These are phyloP conservation scores for Camellia japonica DNA, from an alignment of 148 eudicot species.

Conservation along the genomic window DNA sequence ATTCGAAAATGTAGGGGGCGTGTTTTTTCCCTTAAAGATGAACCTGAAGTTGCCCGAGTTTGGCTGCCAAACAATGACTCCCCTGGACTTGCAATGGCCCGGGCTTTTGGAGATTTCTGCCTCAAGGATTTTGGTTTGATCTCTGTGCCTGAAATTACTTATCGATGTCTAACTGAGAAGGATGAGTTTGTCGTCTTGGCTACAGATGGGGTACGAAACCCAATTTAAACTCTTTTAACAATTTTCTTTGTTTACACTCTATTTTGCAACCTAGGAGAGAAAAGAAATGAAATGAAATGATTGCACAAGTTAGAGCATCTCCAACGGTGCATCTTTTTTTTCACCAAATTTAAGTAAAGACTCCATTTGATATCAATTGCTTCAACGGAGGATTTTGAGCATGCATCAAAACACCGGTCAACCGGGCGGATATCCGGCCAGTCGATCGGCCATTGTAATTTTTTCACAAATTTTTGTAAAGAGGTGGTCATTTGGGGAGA, in stretches of 20 bases:
- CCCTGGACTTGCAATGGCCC: constrained; percentile 96
- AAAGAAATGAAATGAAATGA: too few relatives aligned
- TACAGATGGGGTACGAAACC: constrained; percentile 74
- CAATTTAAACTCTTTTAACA: not conserved
- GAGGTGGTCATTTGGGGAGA: too few relatives aligned
- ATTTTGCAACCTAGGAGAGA: too few relatives aligned
- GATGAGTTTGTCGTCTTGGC: constrained; percentile 88
- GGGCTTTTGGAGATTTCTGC: constrained; percentile 96
- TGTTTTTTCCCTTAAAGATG: constrained; percentile 82
- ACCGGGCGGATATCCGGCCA: too few relatives aligned
- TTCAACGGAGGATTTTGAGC: too few relatives aligned
- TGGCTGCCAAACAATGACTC: constrained; percentile 83
- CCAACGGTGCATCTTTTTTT: too few relatives aligned
- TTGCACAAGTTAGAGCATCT: too few relatives aligned
- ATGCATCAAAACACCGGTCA: too few relatives aligned
- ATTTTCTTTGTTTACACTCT: not conserved
- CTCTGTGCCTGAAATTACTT: constrained; percentile 74
- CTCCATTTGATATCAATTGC: too few relatives aligned
- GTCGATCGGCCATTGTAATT: too few relatives aligned
- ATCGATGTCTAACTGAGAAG: constrained; percentile 59
- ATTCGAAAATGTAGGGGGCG: constrained; percentile 83
- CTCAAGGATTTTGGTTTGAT: constrained; percentile 85
- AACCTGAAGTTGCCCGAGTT: constrained; percentile 87
- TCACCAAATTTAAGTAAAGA: too few relatives aligned
- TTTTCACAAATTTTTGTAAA: too few relatives aligned